Base-by-base conservation (phyloP, 306 rosid species). In the Cajanus cajan region DNA sequence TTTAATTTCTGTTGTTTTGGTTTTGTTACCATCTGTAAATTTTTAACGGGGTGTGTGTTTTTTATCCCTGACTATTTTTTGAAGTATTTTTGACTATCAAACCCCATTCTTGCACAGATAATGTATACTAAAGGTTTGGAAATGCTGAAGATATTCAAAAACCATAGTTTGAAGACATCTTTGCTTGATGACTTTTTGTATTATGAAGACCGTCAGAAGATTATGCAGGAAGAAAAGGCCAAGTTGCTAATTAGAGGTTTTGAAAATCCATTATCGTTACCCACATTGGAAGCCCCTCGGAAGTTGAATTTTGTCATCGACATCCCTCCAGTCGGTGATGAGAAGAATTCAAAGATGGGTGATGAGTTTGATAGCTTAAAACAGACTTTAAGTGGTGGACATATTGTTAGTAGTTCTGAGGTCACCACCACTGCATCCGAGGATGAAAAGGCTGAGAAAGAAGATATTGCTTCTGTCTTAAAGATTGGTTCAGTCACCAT, bases 191-290 rank as follows among this genome's bases (percentile, higher is more conserved):
- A 94, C 82, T 90, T 94, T 13, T 61, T 92, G 70, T 94, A 94
- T 78, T 92, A 94, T 76, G 98, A 94, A 86, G 87, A 92, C 76
- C 98, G 98, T 68, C 93, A 94, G 82, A 94, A 85, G 87, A 84
- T 92, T 71, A 87, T 94, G 92, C 90, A 86, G 85, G 97, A 94
- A 52, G 98, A 90, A 84, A 94, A 89, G 84, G 79, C 94, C 78
- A 89, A 90, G 86, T 78, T 85, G 16, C 88, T 78, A 34, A 57
- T 86, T 22, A 89, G 71, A 80, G 88, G 79, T 77, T 88, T 76
- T 4, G 90, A 76, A 64, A 78, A 78, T 71, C 92, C 93, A 15
- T 86, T 81, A 54, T 74, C 82, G 4, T 61, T 80, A 39, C 86
- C 92, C 0, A 82, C 83, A 48, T 36, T 82, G 71, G 93, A 83